Evolutionary conservation across 345 rosid genomes (phyloP).

Genomic region (Sapria himalayana): DNA sequence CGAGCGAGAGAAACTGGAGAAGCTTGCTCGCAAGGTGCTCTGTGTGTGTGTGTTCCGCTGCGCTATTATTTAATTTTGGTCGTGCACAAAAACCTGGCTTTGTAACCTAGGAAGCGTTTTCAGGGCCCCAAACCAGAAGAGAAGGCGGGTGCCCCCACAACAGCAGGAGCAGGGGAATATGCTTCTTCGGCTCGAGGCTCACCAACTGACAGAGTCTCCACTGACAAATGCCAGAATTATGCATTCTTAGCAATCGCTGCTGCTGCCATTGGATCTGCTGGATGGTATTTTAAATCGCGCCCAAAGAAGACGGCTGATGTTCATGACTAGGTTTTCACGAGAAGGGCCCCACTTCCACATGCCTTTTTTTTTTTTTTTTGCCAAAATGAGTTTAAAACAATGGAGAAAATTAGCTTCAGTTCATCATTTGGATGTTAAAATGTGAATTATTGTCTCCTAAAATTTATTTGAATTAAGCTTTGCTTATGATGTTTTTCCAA

Average conservation of each 20-base stretch:
- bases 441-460: too few relatives aligned
- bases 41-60: neutral
- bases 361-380: too few relatives aligned
- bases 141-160: slow-evolving; percentile 17
- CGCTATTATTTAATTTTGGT: slow-evolving; percentile 1
- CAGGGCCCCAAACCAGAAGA: slow-evolving; percentile 69
- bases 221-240: slow-evolving; percentile 56
- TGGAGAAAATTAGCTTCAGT: too few relatives aligned
- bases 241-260: slow-evolving; percentile 64
- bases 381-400: too few relatives aligned
- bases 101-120: neutral
- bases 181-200: slow-evolving; percentile 24
- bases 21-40: slow-evolving; percentile 70
- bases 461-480: too few relatives aligned
- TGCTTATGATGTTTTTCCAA: too few relatives aligned
- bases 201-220: slow-evolving; percentile 40
- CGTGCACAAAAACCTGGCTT: neutral
- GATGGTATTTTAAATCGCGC: slow-evolving; percentile 74
- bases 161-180: slow-evolving; percentile 22
- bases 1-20: slow-evolving; percentile 80
- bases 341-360: too few relatives aligned
- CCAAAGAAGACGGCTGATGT: slow-evolving; percentile 46
- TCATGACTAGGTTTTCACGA: slow-evolving; percentile 34
- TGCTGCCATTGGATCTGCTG: slow-evolving; percentile 42
- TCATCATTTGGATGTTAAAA: too few relatives aligned